Evolutionary conservation across 2,329 filamentous ascomycete genomes (phyloP).

Genomic region (Colletotrichum liriopes): DNA sequence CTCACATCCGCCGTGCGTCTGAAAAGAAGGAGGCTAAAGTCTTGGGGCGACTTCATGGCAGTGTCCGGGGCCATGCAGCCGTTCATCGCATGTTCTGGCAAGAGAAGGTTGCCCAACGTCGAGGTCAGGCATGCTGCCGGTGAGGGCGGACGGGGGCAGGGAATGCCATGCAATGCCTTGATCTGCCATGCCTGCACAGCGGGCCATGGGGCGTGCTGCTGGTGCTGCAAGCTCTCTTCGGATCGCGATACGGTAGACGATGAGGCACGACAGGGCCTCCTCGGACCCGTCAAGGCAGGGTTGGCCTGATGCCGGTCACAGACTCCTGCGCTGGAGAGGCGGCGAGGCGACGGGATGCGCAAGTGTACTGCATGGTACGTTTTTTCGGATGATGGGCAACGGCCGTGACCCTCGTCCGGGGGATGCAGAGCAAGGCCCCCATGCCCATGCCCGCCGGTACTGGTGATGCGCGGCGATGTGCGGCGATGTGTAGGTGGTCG

Average conservation of each 20-base stretch:
- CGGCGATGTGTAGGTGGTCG: neutral
- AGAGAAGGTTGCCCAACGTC: neutral
- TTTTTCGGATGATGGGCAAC: neutral
- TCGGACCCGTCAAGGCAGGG: neutral
- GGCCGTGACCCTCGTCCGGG: neutral
- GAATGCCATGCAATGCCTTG: neutral
- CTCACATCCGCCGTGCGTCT: neutral
- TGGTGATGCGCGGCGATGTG: neutral
- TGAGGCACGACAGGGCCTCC: neutral
- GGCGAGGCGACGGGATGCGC: neutral
- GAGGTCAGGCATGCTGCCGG: neutral
- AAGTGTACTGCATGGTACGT: neutral
- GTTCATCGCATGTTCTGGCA: constrained; percentile 4
- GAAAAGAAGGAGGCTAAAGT: neutral
- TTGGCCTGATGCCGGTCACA: neutral
- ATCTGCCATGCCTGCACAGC: neutral
- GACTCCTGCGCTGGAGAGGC: neutral
- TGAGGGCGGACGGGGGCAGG: neutral
- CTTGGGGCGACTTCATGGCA: neutral
- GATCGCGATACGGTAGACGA: neutral
- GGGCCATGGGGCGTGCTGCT: neutral
- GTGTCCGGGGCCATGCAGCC: neutral
- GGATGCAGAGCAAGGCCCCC: neutral
- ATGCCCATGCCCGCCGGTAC: neutral
- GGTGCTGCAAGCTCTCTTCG: neutral